Evolutionary conservation across 192 early-diverging fungal genomes (phyloP).

Genomic region (Obelidium mucronatum): DNA sequence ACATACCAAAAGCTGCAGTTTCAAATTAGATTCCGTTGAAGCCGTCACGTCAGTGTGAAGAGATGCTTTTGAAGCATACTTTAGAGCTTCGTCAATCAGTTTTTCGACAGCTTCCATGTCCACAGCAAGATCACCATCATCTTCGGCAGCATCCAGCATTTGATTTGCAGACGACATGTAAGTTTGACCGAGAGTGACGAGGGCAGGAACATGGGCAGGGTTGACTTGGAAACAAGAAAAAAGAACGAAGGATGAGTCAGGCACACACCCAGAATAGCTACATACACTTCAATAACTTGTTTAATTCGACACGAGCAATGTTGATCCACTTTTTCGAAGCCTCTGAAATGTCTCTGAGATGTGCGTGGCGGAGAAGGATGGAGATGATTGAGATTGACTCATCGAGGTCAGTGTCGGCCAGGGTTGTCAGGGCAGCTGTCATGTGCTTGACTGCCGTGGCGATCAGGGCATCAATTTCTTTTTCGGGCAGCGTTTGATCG

Average conservation of each 20-base stretch:
- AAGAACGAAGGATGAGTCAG: no score
- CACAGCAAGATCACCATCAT: neutral
- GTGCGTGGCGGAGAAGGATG: constrained; percentile 15
- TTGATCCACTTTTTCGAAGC: constrained; percentile 22
- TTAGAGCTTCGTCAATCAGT: constrained; percentile 25
- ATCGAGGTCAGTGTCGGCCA: neutral
- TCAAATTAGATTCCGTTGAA: neutral
- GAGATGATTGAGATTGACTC: constrained; percentile 15
- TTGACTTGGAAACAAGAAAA: neutral
- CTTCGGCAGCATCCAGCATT: constrained; percentile 13
- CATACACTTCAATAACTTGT: constrained; percentile 23
- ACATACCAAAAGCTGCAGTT: constrained; percentile 23
- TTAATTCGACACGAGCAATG: constrained; percentile 18
- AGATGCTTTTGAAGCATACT: neutral
- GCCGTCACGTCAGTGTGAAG: neutral
- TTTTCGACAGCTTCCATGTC: constrained; percentile 13
- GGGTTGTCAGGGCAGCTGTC: neutral
- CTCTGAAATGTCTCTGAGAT: constrained; percentile 8
- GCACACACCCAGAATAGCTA: neutral
- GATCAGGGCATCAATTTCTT: constrained; percentile 29
- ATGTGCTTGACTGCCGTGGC: constrained; percentile 21
- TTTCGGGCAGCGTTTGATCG: neutral
- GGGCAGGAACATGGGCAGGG: neutral
- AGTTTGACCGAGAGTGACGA: constrained; percentile 5
- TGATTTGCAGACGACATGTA: constrained; percentile 23